Conservation (phyloP, 116 monocot genomes). For the Dioscorea cayenensis region DNA sequence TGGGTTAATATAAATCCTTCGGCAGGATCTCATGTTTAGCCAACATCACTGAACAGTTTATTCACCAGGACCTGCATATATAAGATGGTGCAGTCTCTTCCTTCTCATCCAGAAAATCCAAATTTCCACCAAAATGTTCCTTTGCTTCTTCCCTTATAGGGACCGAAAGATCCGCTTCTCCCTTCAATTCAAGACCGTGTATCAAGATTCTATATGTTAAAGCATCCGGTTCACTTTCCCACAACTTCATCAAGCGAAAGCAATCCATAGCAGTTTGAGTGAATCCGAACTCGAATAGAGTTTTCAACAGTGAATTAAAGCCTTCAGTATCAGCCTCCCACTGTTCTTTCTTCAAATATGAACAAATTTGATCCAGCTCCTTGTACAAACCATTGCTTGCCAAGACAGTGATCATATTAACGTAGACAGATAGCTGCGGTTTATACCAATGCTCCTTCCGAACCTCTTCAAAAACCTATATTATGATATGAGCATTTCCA, state of each 20-base stretch:
- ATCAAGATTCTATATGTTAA: slow-evolving; percentile 61
- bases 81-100: slow-evolving; percentile 8
- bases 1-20: too few relatives aligned
- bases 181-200: slow-evolving; percentile 44
- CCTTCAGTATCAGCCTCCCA: slow-evolving; percentile 58
- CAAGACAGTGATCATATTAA: slow-evolving; percentile 54
- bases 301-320: slow-evolving; percentile 58
- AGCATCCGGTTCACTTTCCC: slow-evolving; percentile 78
- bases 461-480: slow-evolving; percentile 88
- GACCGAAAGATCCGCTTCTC: slow-evolving; percentile 38
- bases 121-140: slow-evolving; percentile 33
- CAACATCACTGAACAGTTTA: too few relatives aligned
- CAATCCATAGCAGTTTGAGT: slow-evolving; percentile 58
- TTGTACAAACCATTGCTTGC: slow-evolving; percentile 37
- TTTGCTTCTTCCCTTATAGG: slow-evolving; percentile 52
- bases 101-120: slow-evolving; percentile 53
- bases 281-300: slow-evolving; percentile 53
- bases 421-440: slow-evolving; percentile 55
- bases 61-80: neutral
- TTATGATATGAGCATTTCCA: neutral
- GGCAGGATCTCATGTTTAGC: too few relatives aligned
- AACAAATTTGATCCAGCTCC: slow-evolving; percentile 41
- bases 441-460: slow-evolving; percentile 86
- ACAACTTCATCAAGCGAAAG: slow-evolving; percentile 73
- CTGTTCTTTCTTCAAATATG: slow-evolving; percentile 51